These are phyloP conservation scores for Botryosphaeria dothidea DNA, from an alignment of 2,329 filamentous ascomycete genomes.

Conservation along the genomic window DNA sequence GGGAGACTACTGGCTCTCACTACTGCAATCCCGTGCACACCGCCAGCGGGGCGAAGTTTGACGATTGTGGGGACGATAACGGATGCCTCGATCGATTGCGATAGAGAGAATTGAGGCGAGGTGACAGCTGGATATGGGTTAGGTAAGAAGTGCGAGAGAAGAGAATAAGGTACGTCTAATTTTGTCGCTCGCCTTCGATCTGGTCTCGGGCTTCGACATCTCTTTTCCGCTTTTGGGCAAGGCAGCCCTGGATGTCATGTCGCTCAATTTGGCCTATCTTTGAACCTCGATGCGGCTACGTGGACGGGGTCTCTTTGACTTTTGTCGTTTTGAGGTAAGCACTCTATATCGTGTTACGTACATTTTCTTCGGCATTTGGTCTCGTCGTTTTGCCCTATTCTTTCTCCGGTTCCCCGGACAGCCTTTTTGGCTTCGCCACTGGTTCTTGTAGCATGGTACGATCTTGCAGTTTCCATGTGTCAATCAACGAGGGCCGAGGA, in stretches of 20 bases:
- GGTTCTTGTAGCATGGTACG: no score
- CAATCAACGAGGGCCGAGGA: no score
- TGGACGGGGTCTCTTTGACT: neutral
- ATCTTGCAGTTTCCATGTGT: no score
- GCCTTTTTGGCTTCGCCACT: no score
- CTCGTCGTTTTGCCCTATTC: no score
- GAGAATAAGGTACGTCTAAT: neutral
- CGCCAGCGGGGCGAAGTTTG: neutral
- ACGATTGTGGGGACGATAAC: neutral
- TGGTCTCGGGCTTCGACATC: neutral
- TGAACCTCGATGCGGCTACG: neutral
- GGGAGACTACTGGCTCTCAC: neutral
- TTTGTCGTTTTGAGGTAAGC: neutral
- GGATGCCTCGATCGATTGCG: no score
- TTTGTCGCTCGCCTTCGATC: neutral
- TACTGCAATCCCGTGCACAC: neutral
- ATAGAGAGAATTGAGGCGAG: neutral
- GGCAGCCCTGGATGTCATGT: no score
- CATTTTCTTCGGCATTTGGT: neutral
- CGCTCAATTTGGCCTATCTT: no score
- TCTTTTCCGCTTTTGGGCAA: neutral
- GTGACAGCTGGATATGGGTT: neutral
- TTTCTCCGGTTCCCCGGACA: no score
- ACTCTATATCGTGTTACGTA: constrained; percentile 2
- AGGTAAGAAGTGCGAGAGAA: neutral